Conservation (phyloP, 164 flowering plant genomes). For the Taxillus chinensis region DNA sequence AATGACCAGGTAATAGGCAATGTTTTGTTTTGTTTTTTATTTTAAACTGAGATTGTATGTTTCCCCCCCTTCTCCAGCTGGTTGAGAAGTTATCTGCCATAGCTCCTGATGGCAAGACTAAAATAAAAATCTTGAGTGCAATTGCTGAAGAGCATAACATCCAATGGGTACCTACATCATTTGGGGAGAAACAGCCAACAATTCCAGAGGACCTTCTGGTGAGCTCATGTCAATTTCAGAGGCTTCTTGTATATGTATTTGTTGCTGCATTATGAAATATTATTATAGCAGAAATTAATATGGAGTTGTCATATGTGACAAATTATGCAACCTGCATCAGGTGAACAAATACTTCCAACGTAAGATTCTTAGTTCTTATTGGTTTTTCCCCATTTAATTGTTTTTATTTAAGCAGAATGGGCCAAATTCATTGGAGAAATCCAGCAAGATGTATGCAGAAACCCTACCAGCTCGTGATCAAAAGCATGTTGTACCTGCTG, state of each 20-base stretch:
- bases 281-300: neutral
- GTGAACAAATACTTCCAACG: no score
- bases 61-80: conserved; percentile 34
- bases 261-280: neutral
- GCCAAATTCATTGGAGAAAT: conserved; percentile 32
- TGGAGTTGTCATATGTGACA: no score
- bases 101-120: conserved; percentile 75
- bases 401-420: conserved; percentile 44
- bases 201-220: conserved; percentile 57
- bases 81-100: conserved; percentile 80
- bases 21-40: neutral
- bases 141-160: conserved; percentile 80
- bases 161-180: conserved; percentile 61
- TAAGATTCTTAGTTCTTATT: neutral
- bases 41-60: neutral
- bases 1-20: neutral
- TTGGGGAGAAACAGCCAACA: conserved; percentile 35
- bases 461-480: conserved; percentile 11
- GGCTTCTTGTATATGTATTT: conserved; percentile 1
- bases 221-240: conserved; percentile 2
- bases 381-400: neutral
- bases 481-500: conserved; percentile 20
- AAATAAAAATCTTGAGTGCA: conserved; percentile 56
- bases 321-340: no score
- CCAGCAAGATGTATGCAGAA: conserved; percentile 24